Evolutionary conservation across 768 basidiomycete genomes (phyloP).

Genomic region (Phlebiopsis gigantea): DNA sequence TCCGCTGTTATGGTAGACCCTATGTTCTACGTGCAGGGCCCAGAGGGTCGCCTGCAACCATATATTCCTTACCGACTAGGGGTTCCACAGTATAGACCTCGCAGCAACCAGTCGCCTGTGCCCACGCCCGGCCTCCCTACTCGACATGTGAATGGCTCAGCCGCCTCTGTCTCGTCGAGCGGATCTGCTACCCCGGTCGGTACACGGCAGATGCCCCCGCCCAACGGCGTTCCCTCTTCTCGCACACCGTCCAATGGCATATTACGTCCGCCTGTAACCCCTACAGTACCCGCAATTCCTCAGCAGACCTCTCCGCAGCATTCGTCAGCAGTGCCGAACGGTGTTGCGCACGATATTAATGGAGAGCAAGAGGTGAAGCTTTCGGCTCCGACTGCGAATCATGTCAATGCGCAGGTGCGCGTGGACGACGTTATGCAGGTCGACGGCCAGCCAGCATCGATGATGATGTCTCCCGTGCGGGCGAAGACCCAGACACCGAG

Average conservation of each 20-base stretch:
- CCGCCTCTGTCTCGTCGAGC: conserved; percentile 48
- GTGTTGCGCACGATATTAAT: conserved; percentile 13
- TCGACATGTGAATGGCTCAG: conserved; percentile 36
- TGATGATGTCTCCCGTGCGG: conserved; percentile 34
- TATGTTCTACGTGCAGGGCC: conserved; percentile 34
- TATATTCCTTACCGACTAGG: conserved; percentile 44
- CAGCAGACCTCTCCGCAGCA: conserved; percentile 20
- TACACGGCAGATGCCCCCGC: conserved; percentile 49
- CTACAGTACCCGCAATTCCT: conserved; percentile 28
- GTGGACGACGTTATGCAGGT: conserved; percentile 16
- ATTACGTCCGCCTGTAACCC: conserved; percentile 42
- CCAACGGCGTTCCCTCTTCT: conserved; percentile 50
- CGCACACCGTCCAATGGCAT: conserved; percentile 57
- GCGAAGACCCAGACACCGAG: conserved; percentile 44
- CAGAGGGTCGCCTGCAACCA: conserved; percentile 47
- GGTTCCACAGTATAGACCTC: conserved; percentile 18
- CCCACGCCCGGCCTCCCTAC: conserved; percentile 3
- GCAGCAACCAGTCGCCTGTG: not conserved
- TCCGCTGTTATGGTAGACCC: conserved; percentile 36
- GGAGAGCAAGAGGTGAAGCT: conserved; percentile 18
- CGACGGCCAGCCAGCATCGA: conserved; percentile 4
- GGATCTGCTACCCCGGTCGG: conserved; percentile 27
- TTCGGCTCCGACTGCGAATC: conserved; percentile 9
- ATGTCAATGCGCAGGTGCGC: conserved; percentile 15
- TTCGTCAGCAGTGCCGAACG: conserved; percentile 11